These are phyloP conservation scores for Lactifluus piperatus DNA, from an alignment of 768 basidiomycete genomes.

Conservation along the genomic window DNA sequence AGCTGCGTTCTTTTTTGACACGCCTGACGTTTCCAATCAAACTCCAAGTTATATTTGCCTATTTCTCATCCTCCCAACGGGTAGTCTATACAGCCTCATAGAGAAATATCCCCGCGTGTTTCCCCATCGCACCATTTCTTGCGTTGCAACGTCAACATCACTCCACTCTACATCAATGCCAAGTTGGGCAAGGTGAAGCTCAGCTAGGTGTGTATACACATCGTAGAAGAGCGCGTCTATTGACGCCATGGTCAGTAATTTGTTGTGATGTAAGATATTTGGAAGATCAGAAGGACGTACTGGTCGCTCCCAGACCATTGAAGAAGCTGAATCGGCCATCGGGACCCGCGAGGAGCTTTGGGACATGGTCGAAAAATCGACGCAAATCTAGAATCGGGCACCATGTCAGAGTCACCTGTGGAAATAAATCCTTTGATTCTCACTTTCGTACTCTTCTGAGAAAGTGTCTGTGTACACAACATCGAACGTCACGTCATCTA, in stretches of 20 bases:
- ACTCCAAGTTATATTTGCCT: conserved; percentile 20
- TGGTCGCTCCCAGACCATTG: conserved; percentile 93
- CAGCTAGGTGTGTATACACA: conserved; percentile 78
- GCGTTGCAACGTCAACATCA: conserved; percentile 61
- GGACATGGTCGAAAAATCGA: conserved; percentile 73
- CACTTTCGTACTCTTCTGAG: conserved; percentile 73
- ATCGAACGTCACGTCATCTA: conserved; percentile 70
- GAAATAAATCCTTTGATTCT: conserved; percentile 4
- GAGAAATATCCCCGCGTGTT: conserved; percentile 69
- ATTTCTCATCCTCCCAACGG: conserved; percentile 31
- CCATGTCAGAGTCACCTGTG: not conserved
- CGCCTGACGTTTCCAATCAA: not conserved
- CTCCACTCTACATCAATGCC: conserved; percentile 77
- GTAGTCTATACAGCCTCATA: conserved; percentile 65
- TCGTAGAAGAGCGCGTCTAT: conserved; percentile 84
- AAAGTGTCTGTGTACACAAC: conserved; percentile 91
- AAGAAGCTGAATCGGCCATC: conserved; percentile 89
- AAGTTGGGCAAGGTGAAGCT: conserved; percentile 75
- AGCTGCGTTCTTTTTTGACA: no score
- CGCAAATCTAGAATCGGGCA: conserved; percentile 42
- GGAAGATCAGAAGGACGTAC: conserved; percentile 32
- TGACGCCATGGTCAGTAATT: not conserved
- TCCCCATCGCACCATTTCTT: conserved; percentile 63
- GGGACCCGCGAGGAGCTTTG: conserved; percentile 65
- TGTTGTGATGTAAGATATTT: not conserved